phyloP scores from a whole-genome alignment of 2,329 filamentous ascomycete genomes.

The Fusarium nisikadoi region DNA sequence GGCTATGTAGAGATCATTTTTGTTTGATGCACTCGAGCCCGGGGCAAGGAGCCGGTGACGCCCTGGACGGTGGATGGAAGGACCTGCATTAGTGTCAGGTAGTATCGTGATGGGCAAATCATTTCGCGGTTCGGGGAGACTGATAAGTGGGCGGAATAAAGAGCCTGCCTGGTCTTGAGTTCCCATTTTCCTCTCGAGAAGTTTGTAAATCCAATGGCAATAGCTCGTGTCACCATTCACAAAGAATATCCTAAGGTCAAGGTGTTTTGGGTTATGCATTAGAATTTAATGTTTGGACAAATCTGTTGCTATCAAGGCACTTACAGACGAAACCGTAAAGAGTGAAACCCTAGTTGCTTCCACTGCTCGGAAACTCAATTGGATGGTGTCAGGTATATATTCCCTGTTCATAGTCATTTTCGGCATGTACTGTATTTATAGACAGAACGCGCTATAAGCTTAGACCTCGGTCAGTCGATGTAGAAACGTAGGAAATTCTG shows the following conservation, averaged over 20 bases:
- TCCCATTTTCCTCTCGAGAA: not conserved
- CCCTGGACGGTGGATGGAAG: conserved; percentile 40
- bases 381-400: conserved; percentile 14
- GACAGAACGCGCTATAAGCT: not conserved
- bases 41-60: conserved; percentile 31
- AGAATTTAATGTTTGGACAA: not conserved
- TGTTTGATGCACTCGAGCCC: conserved; percentile 36
- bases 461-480: conserved; percentile 9
- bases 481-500: not conserved
- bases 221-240: not conserved
- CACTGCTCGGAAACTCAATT: conserved; percentile 2
- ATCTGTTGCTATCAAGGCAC: not conserved
- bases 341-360: not conserved
- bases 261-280: not conserved
- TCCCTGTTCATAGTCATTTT: not conserved
- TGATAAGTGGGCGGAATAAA: not conserved
- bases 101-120: conserved; percentile 34
- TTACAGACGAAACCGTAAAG: not conserved
- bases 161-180: not conserved
- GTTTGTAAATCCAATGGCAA: not conserved
- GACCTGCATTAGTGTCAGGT: conserved; percentile 45
- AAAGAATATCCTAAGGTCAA: not conserved
- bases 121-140: conserved; percentile 25
- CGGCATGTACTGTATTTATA: not conserved
- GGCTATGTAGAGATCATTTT: conserved; percentile 28